Conservation (phyloP, 208 protist genomes). For the Lotmaria passim region DNA sequence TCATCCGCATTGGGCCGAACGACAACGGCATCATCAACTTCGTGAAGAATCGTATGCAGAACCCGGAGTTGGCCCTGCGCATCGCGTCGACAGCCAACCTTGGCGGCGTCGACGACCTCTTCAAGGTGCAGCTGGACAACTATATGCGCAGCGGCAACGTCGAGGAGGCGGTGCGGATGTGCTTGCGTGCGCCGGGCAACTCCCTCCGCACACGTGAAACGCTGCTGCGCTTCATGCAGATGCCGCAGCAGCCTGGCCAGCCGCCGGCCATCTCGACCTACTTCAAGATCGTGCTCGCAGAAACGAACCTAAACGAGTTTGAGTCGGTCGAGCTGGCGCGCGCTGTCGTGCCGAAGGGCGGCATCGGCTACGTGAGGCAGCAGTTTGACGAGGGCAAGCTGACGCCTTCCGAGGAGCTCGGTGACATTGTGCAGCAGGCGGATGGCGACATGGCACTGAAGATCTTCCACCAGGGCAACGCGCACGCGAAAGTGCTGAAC, state of each 20-base stretch:
- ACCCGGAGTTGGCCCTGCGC: constrained; percentile 94
- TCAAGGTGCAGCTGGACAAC: constrained; percentile 96
- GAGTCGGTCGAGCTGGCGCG: constrained; percentile 99
- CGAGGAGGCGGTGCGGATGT: constrained; percentile 96
- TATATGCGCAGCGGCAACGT: constrained; percentile 91
- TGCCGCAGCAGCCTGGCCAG: constrained; percentile 81
- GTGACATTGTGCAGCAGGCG: constrained; percentile 94
- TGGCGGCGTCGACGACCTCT: constrained; percentile 97
- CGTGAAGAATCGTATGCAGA: constrained; percentile 94
- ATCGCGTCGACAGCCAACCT: constrained; percentile 97
- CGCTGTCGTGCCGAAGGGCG: constrained; percentile 94
- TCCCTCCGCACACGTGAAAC: constrained; percentile 97
- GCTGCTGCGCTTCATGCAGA: constrained; percentile 94
- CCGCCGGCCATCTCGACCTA: constrained; percentile 97
- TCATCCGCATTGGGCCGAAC: constrained; percentile 95
- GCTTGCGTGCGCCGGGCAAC: constrained; percentile 92
- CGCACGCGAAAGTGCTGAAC: constrained; percentile 95
- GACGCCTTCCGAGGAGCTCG: constrained; percentile 98
- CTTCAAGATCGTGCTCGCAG: constrained; percentile 97
- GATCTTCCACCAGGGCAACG: constrained; percentile 96
- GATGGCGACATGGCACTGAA: constrained; percentile 95
- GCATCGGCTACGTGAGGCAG: constrained; percentile 95
- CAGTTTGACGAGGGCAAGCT: constrained; percentile 99
- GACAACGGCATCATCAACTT: constrained; percentile 96
- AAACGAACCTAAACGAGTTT: constrained; percentile 95